These are phyloP conservation scores for Kalmanozyma brasiliensis DNA, from an alignment of 1,284 basidiomycete genomes.

Conservation along the genomic window DNA sequence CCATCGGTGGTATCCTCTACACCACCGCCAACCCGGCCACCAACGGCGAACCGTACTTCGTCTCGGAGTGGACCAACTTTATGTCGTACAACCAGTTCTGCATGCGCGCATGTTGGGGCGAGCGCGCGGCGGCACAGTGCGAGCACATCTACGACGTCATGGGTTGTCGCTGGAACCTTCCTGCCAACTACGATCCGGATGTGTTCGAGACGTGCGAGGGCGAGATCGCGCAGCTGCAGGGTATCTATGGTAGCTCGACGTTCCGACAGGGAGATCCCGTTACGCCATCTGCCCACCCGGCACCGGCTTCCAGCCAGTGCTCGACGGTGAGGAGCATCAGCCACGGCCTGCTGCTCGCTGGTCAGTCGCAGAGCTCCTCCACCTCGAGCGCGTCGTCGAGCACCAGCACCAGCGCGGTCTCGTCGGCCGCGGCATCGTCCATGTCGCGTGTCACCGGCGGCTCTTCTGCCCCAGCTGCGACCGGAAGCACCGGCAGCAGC, in stretches of 20 bases:
- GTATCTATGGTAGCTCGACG: constrained; percentile 58
- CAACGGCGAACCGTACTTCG: constrained; percentile 40
- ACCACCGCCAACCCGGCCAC: constrained; percentile 56
- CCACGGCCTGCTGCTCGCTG: constrained; percentile 29
- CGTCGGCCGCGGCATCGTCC: constrained; percentile 6
- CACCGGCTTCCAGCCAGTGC: constrained; percentile 39
- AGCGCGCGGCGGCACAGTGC: constrained; percentile 54
- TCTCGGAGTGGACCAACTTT: constrained; percentile 61
- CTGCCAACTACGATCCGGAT: constrained; percentile 48
- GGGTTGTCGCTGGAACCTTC: constrained; percentile 64
- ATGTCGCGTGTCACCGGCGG: constrained; percentile 14
- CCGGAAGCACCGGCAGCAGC: constrained; percentile 10
- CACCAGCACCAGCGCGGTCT: background rate
- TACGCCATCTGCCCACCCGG: constrained; percentile 42
- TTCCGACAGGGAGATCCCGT: constrained; percentile 57
- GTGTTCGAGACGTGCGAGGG: constrained; percentile 63
- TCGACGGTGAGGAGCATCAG: constrained; percentile 20
- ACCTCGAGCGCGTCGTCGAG: constrained; percentile 1
- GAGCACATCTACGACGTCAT: constrained; percentile 64
- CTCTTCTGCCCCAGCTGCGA: constrained; percentile 3
- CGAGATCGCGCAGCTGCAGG: constrained; percentile 51
- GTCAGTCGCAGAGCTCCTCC: constrained; percentile 12
- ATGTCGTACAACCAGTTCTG: constrained; percentile 63
- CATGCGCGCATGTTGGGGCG: constrained; percentile 59
- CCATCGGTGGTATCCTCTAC: constrained; percentile 62